Evolutionary conservation across 495 filamentous ascomycete species (phyloP), one percentile per base, ranked within the genome.

Genomic region (Xylaria telfairii): DNA sequence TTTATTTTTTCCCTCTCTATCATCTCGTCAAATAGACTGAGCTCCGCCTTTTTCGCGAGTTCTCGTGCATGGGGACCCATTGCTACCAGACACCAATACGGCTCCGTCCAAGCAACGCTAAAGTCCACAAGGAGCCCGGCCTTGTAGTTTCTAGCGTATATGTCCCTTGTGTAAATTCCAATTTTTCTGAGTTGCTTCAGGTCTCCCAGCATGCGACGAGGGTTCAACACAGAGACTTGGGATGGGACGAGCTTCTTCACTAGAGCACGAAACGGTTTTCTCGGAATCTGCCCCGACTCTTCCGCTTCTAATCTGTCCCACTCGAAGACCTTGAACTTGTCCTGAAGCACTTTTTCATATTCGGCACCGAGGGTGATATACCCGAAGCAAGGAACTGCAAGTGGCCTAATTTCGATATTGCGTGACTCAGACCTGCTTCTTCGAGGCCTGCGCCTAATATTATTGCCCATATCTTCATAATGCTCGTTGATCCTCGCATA

Each of bases 101-200:
- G 53, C 32, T 30, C 53, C 28, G 74, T 74, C 69, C 69, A 72
- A 8, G 72, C 61, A 17, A 28, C 37, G 71, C 72, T 70, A 32
- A 76, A 72, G 57, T 76, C 72, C n/a, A 70, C 26, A 47, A 74
- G 66, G 42, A 70, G 71, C 6, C 56, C 71, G 46, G 34, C 63
- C 3, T 72, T 28, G 67, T 76, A 76, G 67, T 72, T 73, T 42
- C 1, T 3, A 2, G 44, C 41, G 34, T 19, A 24, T 42, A 74
- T 32, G 60, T 74, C 74, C 15, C 69, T 7, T 26, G 65, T 60
- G 10, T 68, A 65, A 54, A 76, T 74, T 26, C 72, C 74, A 0
- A 76, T 24, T 8, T 42, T 28, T 41, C 72, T 69, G 6, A 76
- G 34, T 10, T 60, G 42, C 26, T 72, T 30, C 0, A 74, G 24